Evolutionary conservation across 176 grass and related monocot genomes (phyloP).

Genomic region (Aechmea fasciata): DNA sequence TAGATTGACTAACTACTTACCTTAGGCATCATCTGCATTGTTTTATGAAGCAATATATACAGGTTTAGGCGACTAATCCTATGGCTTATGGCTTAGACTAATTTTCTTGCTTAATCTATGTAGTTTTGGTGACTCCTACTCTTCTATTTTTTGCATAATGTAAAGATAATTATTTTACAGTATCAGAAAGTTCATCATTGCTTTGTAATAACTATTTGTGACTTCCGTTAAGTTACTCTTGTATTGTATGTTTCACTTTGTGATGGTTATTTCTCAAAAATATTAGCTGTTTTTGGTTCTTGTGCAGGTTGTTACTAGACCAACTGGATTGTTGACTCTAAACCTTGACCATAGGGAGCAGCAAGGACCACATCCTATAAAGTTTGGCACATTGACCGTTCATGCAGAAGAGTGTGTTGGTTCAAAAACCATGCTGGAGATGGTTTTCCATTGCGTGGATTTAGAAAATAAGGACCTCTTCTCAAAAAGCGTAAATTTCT

Average conservation of each 20-base stretch:
- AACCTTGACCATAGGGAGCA: constrained; percentile 51
- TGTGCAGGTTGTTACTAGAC: constrained; percentile 70
- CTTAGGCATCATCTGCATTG: too few relatives aligned
- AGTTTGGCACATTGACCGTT: constrained; percentile 65
- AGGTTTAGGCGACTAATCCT: too few relatives aligned
- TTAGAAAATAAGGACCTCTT: constrained; percentile 95
- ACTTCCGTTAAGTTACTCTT: background rate
- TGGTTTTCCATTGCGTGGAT: constrained; percentile 75
- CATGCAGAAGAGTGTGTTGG: constrained; percentile 66
- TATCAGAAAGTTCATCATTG: too few relatives aligned
- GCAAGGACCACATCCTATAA: constrained; percentile 40
- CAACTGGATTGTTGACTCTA: constrained; percentile 54
- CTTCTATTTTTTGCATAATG: too few relatives aligned
- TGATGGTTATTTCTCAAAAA: background rate
- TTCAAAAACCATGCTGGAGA: constrained; percentile 88
- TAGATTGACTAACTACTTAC: too few relatives aligned
- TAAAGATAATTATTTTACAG: too few relatives aligned
- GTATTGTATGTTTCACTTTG: constrained; percentile 2
- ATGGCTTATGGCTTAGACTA: too few relatives aligned
- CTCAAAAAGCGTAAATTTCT: constrained; percentile 82
- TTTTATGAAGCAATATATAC: too few relatives aligned
- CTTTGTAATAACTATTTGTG: too few relatives aligned
- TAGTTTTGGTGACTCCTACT: too few relatives aligned
- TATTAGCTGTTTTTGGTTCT: constrained; percentile 1
- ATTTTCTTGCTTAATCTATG: too few relatives aligned